Base-by-base conservation (phyloP, 768 basidiomycete genomes). In the Imleria badia region DNA sequence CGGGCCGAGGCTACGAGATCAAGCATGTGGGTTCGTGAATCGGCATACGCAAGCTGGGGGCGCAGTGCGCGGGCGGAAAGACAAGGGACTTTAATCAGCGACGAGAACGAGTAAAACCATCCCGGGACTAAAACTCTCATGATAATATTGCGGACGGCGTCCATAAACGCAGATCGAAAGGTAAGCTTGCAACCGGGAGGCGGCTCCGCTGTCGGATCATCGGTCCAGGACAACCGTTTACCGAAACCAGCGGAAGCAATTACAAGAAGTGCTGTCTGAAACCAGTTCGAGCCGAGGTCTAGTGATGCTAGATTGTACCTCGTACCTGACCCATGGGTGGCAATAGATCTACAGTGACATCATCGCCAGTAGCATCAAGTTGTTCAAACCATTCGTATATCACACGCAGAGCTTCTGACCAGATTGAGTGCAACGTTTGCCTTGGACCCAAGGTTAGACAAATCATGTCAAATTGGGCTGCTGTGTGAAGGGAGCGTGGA, bases 401-500 rank as follows among this genome's bases (percentile, higher is more conserved):
- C 2, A 78, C 63, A 31, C 71, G 72, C 11, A 73, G 66, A 0
- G 75, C 70, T 58, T 81, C 78, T 15, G 65, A 61, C 81, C 80
- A 81, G 6, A 78, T 78, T n/a, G 19, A 81, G 67, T 7, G 76
- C 73, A 51, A 76, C 70, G 34, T 81, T 78, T 12, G 73, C 71
- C 79, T 81, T 51, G 30, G 1, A 31, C 1, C 8, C 2, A 30
- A 34, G 0, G 31, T 61, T 22, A 53, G 45, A 43, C 26, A n/a
- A 23, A 51, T 6, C 9, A 22, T 1, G 30, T 1, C 11, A 29
- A 20, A 45, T 17, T n/a, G 23, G 14, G 15, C n/a, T n/a, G n/a
- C n/a, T n/a, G n/a, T n/a, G n/a, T n/a, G n/a, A n/a, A n/a, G n/a
- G n/a, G n/a, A n/a, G n/a, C n/a, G n/a, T n/a, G n/a, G n/a, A n/a